These are phyloP conservation scores for Geum urbanum DNA, from an alignment of 306 rosid genomes.

Conservation along the genomic window DNA sequence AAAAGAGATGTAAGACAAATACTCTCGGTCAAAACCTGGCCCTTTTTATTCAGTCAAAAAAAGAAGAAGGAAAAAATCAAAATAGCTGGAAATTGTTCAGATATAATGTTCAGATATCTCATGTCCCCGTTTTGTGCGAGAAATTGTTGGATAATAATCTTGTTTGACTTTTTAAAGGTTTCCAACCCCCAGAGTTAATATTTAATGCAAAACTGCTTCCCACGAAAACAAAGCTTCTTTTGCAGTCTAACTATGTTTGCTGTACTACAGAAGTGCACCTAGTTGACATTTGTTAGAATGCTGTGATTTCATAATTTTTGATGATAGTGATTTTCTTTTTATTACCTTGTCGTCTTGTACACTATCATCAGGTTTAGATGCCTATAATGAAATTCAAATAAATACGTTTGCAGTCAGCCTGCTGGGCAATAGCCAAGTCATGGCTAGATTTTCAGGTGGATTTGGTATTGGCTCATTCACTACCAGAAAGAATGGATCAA, in stretches of 20 bases:
- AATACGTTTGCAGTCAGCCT: constrained; percentile 70
- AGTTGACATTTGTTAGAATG: not conserved
- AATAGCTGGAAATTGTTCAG: no score
- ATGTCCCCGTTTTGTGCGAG: not conserved
- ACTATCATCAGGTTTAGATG: constrained; percentile 20
- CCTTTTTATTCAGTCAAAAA: not conserved
- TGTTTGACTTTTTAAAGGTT: not conserved
- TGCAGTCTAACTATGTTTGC: not conserved
- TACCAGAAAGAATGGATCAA: constrained; percentile 61
- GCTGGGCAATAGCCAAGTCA: constrained; percentile 98
- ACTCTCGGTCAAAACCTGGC: not conserved
- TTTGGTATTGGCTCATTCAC: constrained; percentile 63
- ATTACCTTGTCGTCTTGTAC: not conserved
- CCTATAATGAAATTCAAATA: constrained; percentile 23
- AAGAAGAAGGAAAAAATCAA: not conserved
- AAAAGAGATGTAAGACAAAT: not conserved
- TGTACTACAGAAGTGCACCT: not conserved
- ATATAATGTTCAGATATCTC: not conserved
- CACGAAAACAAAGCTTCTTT: not conserved
- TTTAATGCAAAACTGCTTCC: not conserved
- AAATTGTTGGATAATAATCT: not conserved
- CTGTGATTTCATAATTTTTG: not conserved
- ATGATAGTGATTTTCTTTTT: constrained; percentile 10
- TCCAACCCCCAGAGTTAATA: not conserved
- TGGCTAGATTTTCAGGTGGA: constrained; percentile 93